A percentile compares a stretch with the other conserved stretches of the same genome.
phyloP scores from a whole-genome alignment of 1,284 basidiomycete genomes.

The Neolentinus lepideus region DNA sequence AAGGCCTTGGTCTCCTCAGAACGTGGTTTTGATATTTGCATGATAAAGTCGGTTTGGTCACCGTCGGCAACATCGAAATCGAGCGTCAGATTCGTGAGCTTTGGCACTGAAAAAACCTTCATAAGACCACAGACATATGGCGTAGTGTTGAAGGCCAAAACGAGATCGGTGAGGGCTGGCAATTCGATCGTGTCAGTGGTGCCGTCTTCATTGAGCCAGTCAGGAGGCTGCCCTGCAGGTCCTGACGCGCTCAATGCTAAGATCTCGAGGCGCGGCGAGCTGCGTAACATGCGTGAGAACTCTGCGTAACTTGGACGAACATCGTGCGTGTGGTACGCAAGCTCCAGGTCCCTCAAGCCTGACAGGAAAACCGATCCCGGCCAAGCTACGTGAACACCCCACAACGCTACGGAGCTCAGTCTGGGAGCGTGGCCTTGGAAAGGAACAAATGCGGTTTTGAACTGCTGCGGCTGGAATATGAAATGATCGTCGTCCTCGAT shows the following conservation, averaged over 20 bases:
- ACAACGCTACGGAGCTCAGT: constrained; percentile 38
- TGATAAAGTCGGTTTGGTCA: constrained; percentile 41
- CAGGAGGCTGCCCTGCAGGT: constrained; percentile 30
- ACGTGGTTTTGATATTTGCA: constrained; percentile 28
- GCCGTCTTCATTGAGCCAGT: constrained; percentile 23
- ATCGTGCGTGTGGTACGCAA: constrained; percentile 50
- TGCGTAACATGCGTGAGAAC: constrained; percentile 39
- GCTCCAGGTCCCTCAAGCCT: constrained; percentile 39
- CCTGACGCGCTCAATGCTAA: constrained; percentile 47
- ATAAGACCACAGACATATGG: constrained; percentile 39
- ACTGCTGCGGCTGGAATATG: constrained; percentile 26
- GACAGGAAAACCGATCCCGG: constrained; percentile 31
- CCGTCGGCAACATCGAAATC: constrained; percentile 34
- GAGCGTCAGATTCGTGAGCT: constrained; percentile 38
- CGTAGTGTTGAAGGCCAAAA: constrained; percentile 37
- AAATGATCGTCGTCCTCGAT: constrained; percentile 28
- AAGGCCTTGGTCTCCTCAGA: constrained; percentile 30
- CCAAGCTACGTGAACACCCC: constrained; percentile 65
- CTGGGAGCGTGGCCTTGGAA: constrained; percentile 51
- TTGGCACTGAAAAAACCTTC: constrained; percentile 39
- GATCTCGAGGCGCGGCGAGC: constrained; percentile 38
- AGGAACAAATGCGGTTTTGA: constrained; percentile 21
- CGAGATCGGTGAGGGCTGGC: constrained; percentile 38
- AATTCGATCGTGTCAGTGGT: constrained; percentile 30
- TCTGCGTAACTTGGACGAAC: constrained; percentile 46